Evolutionary conservation across 805 yeast genomes (phyloP), one percentile per base, ranked within the genome.

Genomic region (Sugiyamaella marilandica): DNA sequence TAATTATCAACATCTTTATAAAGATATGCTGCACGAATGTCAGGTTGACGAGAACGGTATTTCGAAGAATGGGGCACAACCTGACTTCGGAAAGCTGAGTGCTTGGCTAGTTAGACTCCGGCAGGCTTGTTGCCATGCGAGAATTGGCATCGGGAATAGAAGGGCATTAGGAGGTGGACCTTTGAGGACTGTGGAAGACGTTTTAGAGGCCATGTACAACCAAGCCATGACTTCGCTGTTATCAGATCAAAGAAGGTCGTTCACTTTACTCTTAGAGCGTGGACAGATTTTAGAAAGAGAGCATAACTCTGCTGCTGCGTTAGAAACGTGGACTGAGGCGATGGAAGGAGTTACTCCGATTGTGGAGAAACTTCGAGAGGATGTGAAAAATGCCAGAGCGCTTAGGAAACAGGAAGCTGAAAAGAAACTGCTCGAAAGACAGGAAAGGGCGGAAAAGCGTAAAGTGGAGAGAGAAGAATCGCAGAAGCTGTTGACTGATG

Each of bases 91-190:
- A 51, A 63, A 10, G 68, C 72, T 61, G 79, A 77, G 8, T 67
- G 71, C 32, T 82, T 88, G 96, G 94, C 70, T 92, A 7, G 72
- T 75, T 5, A 73, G 78, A 46, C 69, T 92, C 29, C 74, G 98
- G 33, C 89, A 87, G 61, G 75, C 87, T 0, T 92, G 97, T 60
- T 87, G 94, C 54, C 95, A 88, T 69, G 88, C 96, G 24, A 55
- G 61, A 5, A 53, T 61, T 49, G 70, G 71, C 26, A 47, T 51
- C 1, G 64, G 61, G 2, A 62, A 60, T 34, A 59, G 59, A 35
- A 57, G 59, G 11, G 65, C 69, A 10, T 52, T 65, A 9, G 67
- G 65, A 9, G 65, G 66, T 16, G 63, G 62, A 16, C 63, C 66
- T 14, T 55, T 72, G 29, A 70, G 78, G 50, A 78, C 87, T 0